Evolutionary conservation across 2,329 filamentous ascomycete genomes (phyloP).

Genomic region (Microcyclospora tardicrescens): DNA sequence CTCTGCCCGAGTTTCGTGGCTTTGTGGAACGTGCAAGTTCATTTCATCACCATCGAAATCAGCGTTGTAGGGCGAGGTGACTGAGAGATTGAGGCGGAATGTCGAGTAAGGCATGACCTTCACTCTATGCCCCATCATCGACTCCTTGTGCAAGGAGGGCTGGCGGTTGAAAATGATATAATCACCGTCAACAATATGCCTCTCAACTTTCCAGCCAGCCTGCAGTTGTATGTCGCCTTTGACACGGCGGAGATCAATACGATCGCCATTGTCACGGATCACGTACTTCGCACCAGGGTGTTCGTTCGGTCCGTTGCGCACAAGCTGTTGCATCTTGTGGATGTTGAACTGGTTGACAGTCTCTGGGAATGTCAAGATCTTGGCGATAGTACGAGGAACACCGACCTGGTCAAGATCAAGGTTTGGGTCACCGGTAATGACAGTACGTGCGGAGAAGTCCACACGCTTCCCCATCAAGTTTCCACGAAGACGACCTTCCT

Average conservation of each 20-base stretch:
- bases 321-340: constrained; percentile 73
- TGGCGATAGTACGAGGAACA: constrained; percentile 84
- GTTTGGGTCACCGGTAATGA: constrained; percentile 98
- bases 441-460: constrained; percentile 97
- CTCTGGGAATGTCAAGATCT: constrained; percentile 89
- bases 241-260: constrained; percentile 89
- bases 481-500: constrained; percentile 92
- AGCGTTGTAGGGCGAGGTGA: constrained; percentile 97
- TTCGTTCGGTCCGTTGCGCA: constrained; percentile 86
- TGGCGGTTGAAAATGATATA: constrained; percentile 99
- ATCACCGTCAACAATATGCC: constrained; percentile 89
- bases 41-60: constrained; percentile 99
- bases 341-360: constrained; percentile 98
- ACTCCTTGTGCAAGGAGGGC: constrained; percentile 97
- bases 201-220: constrained; percentile 97
- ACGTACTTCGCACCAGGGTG: constrained; percentile 96
- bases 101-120: constrained; percentile 98
- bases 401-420: constrained; percentile 93
- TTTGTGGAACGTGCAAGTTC: constrained; percentile 98
- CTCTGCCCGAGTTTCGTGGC: constrained; percentile 90
- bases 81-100: constrained; percentile 91
- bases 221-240: constrained; percentile 78
- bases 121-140: constrained; percentile 99
- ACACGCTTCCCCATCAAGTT: constrained; percentile 99
- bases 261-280: constrained; percentile 80